Evolutionary conservation across 371 early-diverging fungal species (phyloP).

Genomic region (Blakeslea trispora): DNA sequence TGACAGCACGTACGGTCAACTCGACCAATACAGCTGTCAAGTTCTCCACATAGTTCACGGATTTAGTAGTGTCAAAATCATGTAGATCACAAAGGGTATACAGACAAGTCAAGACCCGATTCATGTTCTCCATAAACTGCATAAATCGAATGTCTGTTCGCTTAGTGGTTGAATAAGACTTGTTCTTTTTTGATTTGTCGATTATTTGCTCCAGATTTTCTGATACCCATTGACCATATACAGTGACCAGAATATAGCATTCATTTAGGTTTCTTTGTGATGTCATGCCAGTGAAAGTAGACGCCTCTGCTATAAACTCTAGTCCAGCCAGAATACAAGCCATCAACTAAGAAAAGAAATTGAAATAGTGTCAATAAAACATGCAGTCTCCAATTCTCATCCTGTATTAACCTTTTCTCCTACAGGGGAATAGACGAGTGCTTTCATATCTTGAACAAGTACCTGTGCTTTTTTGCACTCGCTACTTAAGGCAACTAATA

Average conservation of each 20-base stretch:
- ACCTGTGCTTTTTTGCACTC: constrained; percentile 41
- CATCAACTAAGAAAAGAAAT: constrained; percentile 43
- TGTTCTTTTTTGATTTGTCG: constrained; percentile 17
- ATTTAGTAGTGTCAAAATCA: constrained; percentile 1
- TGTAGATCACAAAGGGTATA: constrained; percentile 31
- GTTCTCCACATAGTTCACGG: constrained; percentile 21
- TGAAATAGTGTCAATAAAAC: too few species aligned
- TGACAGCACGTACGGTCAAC: constrained; percentile 36
- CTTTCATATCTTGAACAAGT: constrained; percentile 28
- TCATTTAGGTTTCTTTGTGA: constrained; percentile 29
- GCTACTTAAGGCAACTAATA: constrained; percentile 34
- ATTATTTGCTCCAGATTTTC: constrained; percentile 35
- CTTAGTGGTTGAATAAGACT: neutral
- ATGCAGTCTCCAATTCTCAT: too few species aligned
- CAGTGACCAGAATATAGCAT: constrained; percentile 32
- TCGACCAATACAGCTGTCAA: constrained; percentile 39
- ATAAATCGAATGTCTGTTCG: constrained; percentile 44
- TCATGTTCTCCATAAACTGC: constrained; percentile 44
- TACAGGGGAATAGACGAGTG: constrained; percentile 25
- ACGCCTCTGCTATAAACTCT: constrained; percentile 39
- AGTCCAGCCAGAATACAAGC: constrained; percentile 37
- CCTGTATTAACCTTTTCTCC: constrained; percentile 38
- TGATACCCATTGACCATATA: constrained; percentile 43
- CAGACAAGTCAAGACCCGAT: constrained; percentile 30
- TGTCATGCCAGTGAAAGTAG: constrained; percentile 36